Base-by-base conservation (phyloP, 108 stramenopile species). In the Nitzschia sp. region DNA sequence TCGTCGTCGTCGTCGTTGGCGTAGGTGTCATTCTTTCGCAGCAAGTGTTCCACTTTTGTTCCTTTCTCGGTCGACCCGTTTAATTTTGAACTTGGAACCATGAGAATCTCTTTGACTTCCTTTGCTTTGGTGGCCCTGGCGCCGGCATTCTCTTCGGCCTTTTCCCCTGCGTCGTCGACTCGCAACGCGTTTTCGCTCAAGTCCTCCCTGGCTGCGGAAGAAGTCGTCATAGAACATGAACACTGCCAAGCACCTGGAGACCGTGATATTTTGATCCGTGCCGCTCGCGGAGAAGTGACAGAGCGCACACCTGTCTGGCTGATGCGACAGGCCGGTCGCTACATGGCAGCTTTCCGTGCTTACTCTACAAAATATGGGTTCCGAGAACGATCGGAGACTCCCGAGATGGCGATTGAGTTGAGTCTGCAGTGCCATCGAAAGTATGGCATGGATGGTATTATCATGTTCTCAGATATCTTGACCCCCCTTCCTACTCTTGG, bases 391-490 rank as follows among this genome's bases (percentile, higher is more conserved):
- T 92, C 87, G 23, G 97, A 98, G 73, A 97, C 96, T 9, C 96
- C 99, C 6, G 82, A 81, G 22, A 93, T 98, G 76, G 99, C 99
- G 29, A 80, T 89, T 38, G 97, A 97, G 69, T 68, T 99, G 26
- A 89, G 89, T 62, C 65, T 98, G 56, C 98, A 98, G 75, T 97
- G 96, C 57, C 93, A 95, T 71, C 82, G 90, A 22, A 84, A 90
- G 8, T 99, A 97, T 60, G 93, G 96, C 5, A 86, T 98, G 76
- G 99, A 99, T 79, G 99, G 98, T 4, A 94, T 98, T 31, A 98
- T 99, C 66, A 94, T 98, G 94, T 99, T 99, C 84, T 92, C 90
- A 29, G 99, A 99, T 82, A 99, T 99, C 63, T 79, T 99, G 45
- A 98, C 98, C 0, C 96, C 97, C 2, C 83, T 98, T 17, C 97